Conservation (phyloP, 2,329 filamentous ascomycete species). For the Parafenestella ontariensis region DNA sequence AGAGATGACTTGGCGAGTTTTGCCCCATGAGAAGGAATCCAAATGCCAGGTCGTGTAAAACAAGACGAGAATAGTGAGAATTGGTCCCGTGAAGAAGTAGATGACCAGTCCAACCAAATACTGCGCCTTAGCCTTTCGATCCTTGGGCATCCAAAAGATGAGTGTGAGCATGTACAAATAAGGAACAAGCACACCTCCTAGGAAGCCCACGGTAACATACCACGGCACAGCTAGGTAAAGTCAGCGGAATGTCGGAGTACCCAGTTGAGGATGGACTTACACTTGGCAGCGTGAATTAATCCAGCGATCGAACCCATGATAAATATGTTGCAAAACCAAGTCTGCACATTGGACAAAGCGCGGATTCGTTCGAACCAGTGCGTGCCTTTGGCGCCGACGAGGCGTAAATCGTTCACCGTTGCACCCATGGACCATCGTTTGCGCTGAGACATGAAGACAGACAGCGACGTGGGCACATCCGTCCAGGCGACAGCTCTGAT, state of each 20-base stretch:
- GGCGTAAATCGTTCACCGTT: constrained; percentile 59
- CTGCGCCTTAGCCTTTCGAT: constrained; percentile 28
- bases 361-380: constrained; percentile 55
- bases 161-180: constrained; percentile 37
- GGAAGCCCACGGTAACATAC: constrained; percentile 25
- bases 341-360: constrained; percentile 56
- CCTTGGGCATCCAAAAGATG: constrained; percentile 36
- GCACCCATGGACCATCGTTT: constrained; percentile 59
- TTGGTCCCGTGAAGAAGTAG: constrained; percentile 42
- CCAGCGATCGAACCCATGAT: constrained; percentile 28
- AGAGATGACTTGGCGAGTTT: constrained; percentile 42
- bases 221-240: constrained; percentile 6
- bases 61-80: constrained; percentile 55
- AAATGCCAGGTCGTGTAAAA: constrained; percentile 53
- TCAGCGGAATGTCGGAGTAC: background rate
- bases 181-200: constrained; percentile 37
- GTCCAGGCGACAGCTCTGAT: constrained; percentile 58
- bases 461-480: constrained; percentile 35
- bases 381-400: constrained; percentile 55
- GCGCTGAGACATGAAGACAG: constrained; percentile 58
- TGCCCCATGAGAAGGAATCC: constrained; percentile 58
- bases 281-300: constrained; percentile 26
- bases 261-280: background rate
- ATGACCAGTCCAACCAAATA: constrained; percentile 38
- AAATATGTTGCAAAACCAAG: constrained; percentile 42